A percentile compares a stretch with the other conserved stretches of the same genome.
These are phyloP conservation scores for Candida verbasci DNA, from an alignment of 805 yeast genomes.

Conservation along the genomic window DNA sequence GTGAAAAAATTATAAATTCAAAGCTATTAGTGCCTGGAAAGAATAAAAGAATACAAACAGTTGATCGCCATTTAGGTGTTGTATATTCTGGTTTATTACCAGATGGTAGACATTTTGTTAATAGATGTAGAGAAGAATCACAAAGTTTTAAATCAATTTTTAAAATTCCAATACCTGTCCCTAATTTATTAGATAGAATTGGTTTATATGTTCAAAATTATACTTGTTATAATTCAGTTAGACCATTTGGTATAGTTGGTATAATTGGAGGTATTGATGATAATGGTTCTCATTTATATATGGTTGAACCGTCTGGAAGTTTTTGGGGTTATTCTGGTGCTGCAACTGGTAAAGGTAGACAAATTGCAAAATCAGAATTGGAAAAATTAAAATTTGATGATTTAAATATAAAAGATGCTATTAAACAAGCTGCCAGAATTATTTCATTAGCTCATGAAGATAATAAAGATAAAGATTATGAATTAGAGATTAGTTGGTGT, in stretches of 20 bases:
- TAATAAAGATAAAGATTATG: conserved; percentile 95
- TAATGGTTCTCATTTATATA: conserved; percentile 86
- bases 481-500: conserved; percentile 90
- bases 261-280: conserved; percentile 92
- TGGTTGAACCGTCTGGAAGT: conserved; percentile 96
- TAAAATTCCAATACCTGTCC: conserved; percentile 71
- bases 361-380: conserved; percentile 93
- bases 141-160: conserved; percentile 70
- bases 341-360: conserved; percentile 98
- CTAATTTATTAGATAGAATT: conserved; percentile 79
- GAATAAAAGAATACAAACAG: conserved; percentile 86
- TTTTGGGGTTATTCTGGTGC: conserved; percentile 98
- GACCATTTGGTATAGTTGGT: conserved; percentile 94
- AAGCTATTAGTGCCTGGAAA: conserved; percentile 85
- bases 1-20: conserved; percentile 86
- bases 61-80: conserved; percentile 91
- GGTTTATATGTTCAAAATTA: conserved; percentile 93
- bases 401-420: conserved; percentile 74
- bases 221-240: conserved; percentile 92
- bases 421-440: conserved; percentile 90
- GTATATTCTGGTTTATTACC: conserved; percentile 94
- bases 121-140: conserved; percentile 90
- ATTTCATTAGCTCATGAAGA: conserved; percentile 95
- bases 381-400: conserved; percentile 79
- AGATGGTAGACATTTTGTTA: conserved; percentile 92